A percentile compares a stretch with the other conserved stretches of the same genome.
Conservation (phyloP, 1,284 basidiomycete genomes). For the Apiotrichum siamense region DNA sequence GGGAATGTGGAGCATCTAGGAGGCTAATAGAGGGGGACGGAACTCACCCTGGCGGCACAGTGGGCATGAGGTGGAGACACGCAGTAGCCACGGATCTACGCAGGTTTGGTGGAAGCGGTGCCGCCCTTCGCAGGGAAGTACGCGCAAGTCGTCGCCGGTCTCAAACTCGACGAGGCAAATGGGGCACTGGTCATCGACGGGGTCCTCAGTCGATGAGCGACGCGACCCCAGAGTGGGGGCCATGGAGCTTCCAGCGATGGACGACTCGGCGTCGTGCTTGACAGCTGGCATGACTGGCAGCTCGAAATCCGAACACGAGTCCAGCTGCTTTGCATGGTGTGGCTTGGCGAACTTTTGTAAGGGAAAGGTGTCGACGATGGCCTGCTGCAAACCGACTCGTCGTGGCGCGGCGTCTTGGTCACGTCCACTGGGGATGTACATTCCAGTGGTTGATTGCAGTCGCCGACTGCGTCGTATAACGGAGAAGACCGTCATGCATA, state of each 20-base stretch:
- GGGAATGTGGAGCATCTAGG: neutral
- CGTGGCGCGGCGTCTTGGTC: conserved; percentile 38
- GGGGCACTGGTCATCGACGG: conserved; percentile 65
- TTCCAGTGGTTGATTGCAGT: neutral
- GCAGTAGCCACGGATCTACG: conserved; percentile 57
- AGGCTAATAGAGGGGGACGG: neutral
- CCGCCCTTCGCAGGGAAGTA: conserved; percentile 80
- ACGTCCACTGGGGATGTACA: conserved; percentile 10
- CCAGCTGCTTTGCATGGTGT: neutral
- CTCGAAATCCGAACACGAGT: neutral
- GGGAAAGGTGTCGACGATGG: conserved; percentile 90
- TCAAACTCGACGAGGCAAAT: conserved; percentile 92
- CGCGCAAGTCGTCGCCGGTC: conserved; percentile 79
- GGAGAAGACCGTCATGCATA: conserved; percentile 44
- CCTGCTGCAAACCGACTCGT: conserved; percentile 72
- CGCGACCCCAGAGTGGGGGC: neutral
- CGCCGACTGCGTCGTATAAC: conserved; percentile 61
- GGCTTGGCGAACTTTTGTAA: conserved; percentile 69
- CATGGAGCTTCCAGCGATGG: conserved; percentile 4
- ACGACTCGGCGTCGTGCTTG: neutral
- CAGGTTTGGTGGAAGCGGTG: conserved; percentile 72
- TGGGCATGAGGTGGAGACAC: conserved; percentile 83
- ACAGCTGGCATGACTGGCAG: conserved; percentile 5
- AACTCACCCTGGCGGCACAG: conserved; percentile 75
- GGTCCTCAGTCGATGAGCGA: neutral